Evolutionary conservation across 805 yeast species (phyloP), one percentile per base, ranked within the genome.

Genomic region (Yarrowia keelungensis): DNA sequence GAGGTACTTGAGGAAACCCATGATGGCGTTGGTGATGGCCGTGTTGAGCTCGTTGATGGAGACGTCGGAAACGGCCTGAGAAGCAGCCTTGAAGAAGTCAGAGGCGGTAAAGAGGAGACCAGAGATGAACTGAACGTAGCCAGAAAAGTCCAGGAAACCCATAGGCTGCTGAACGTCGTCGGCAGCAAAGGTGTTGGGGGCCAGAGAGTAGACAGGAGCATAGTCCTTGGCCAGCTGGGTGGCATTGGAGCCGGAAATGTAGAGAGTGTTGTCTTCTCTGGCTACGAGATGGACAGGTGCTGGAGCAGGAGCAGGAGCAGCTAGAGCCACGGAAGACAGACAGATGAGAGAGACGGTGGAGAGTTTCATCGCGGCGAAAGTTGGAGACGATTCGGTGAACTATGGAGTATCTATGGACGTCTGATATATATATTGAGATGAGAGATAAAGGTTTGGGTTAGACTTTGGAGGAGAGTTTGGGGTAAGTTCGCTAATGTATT

Each of bases 61-160:
- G 8, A 59, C 32, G 35, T 59, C 51, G 32, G 26, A n/a, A 3
- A 59, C 36, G 32, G 65, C 65, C 65, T 59, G 32, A 8, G 32
- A 2, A 8, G 65, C 65, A 5, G 12, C 35, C 42, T 45, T 43
- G 51, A 59, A 12, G 35, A 59, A 59, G 42, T 43, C 41, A 2
- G 41, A n/a, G 12, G 47, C 65, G 8, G 65, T 59, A 35, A 43
- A 59, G 9, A 59, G 42, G 32, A 59, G 51, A 8, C 51, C 51
- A 11, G 65, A 26, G 11, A 59, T 43, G 51, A 59, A 59, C 32
- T 32, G 26, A 8, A 59, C 65, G 65, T 59, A 59, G 11, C 65
- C 65, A 2, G 65, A 59, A 26, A 59, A 59, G 65, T 59, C 65
- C 35, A 59, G 41, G 16, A 59, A 59, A 14, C 65, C 65, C 65